Evolutionary conservation across 139 green algal genomes (phyloP), one percentile per base, ranked within the genome.

Genomic region (Diplosphaera chodatii): DNA sequence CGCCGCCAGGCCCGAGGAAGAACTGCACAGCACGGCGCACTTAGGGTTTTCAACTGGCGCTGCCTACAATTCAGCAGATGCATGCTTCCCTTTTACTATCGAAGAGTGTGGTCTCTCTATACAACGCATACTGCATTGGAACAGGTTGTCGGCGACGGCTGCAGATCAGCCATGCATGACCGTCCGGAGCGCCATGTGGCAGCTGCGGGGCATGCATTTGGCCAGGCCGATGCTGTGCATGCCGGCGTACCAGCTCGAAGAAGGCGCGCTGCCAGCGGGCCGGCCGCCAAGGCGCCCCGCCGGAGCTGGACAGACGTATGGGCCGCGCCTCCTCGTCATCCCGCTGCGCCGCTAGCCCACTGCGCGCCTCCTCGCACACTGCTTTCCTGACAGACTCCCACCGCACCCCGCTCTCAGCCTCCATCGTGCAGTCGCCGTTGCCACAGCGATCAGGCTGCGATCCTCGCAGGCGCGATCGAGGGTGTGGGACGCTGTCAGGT

Each of bases 11-110:
- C 30, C 41, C 55, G 64, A 79, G 76, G 55, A 65, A 73, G 40
- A 82, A 79, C 68, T 81, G 71, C 65, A 41, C 25, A 31, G 66
- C 1, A n/a, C 28, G 25, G 18, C 21, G 20, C 28, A 28, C 3
- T 6, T 15, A 66, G 23, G 21, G 66, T 15, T 21, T 4, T 22
- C 6, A 3, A 64, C 0, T 34, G 28, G 4, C 16, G 48, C 16
- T 3, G 48, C 10, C 13, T n/a, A 25, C 8, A 25, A 10, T 59
- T 23, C 48, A 59, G 22, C 48, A 48, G n/a, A n/a, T n/a, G n/a
- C n/a, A n/a, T n/a, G n/a, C n/a, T n/a, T n/a, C n/a, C n/a, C n/a
- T n/a, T n/a, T n/a, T n/a, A n/a, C n/a, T n/a, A n/a, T n/a, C n/a
- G n/a, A n/a, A n/a, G n/a, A n/a, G n/a, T n/a, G n/a, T n/a, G n/a